A percentile compares a stretch with the other conserved stretches of the same genome.
Conservation (phyloP, 1,284 basidiomycete genomes). For the Melanopsichium pennsylvanicum region DNA sequence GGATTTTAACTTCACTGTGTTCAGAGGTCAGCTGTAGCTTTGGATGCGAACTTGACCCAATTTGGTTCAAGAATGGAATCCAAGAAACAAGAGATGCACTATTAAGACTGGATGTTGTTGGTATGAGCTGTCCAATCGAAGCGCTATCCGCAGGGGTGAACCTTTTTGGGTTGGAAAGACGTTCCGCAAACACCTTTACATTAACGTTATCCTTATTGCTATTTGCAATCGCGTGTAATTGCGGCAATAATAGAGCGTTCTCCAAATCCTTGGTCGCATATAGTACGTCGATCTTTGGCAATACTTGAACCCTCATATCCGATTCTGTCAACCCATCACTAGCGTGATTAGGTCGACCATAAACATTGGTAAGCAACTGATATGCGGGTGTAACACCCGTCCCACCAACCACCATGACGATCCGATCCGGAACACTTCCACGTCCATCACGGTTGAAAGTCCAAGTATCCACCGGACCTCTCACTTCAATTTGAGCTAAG, state of each 20-base stretch:
- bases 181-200: conserved; percentile 33
- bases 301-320: too few species aligned
- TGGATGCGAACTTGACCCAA: not conserved
- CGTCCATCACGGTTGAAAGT: conserved; percentile 11
- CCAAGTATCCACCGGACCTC: conserved; percentile 52
- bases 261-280: conserved; percentile 26
- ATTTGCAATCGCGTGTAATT: conserved; percentile 21
- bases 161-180: not conserved
- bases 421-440: conserved; percentile 12
- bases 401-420: conserved; percentile 46
- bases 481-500: conserved; percentile 27
- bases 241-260: conserved; percentile 35
- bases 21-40: conserved; percentile 9
- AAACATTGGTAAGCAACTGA: conserved; percentile 43
- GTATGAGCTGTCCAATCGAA: conserved; percentile 9
- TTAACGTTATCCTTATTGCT: conserved; percentile 16
- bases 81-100: too few species aligned
- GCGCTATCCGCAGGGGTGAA: not conserved
- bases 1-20: conserved; percentile 3
- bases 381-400: conserved; percentile 53
- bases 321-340: too few species aligned
- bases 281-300: conserved; percentile 34
- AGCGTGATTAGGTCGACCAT: conserved; percentile 6
- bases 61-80: conserved; percentile 6
- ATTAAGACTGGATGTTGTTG: not conserved